Base-by-base conservation (phyloP, 2,329 filamentous ascomycete genomes). In the Tolypocladium amazonense region DNA sequence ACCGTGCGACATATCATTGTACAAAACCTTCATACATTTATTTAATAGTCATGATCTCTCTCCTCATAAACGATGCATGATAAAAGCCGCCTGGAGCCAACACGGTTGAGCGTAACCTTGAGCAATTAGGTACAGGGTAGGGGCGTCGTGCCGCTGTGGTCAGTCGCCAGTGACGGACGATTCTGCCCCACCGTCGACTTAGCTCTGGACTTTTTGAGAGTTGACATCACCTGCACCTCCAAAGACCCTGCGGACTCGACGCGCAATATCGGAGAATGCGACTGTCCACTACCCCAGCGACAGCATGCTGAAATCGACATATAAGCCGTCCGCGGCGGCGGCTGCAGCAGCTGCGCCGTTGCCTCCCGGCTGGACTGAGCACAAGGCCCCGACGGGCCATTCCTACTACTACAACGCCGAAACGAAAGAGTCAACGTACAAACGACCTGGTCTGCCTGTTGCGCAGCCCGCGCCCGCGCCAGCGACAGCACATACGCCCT, bases 351-450 rank as follows among this genome's bases (percentile, higher is more conserved):
- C 76, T 43, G 79, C 83, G 54, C 84, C 89, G 41, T 79, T 97
- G 0, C 88, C 87, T 35, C 80, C 87, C 52, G 92, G 90, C 63
- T 97, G 92, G 92, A 90, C 89, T n/a, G 90, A 96, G 73, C 92
- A 97, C 76, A 92, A 87, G 74, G 91, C 92, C 58, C 92, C 92
- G 7, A 88, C 88, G 57, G 91, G 91, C 5, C 92, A 96, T 73
- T 81, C 81, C 35, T 97, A 96, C 76, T 97, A 92, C 75, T 94
- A 95, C 77, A 88, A 96, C 75, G 79, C 86, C 54, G 79, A 82
- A 59, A 93, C 90, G 1, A 91, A 94, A 68, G 83, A 90, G 68
- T 96, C 92, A 1, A 96, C 92, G 52, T 97, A 96, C 72, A 88
- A 82, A 45, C 85, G 90, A 39, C 92, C 92, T n/a, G 75, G 76